Evolutionary conservation across 768 basidiomycete genomes (phyloP).

Genomic region (Serpula lacrymans): DNA sequence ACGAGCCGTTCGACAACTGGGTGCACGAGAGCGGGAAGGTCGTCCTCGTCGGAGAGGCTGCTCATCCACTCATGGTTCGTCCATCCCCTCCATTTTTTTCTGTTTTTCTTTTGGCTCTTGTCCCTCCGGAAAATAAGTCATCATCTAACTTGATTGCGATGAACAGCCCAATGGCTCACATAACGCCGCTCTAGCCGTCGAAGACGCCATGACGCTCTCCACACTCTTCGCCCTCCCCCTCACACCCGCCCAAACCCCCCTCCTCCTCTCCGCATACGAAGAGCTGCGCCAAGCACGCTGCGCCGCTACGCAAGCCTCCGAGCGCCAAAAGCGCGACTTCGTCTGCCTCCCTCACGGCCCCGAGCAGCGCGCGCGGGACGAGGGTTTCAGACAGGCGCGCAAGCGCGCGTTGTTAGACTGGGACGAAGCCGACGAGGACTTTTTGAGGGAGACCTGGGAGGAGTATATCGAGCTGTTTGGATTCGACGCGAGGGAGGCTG

Average conservation of each 20-base stretch:
- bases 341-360: conserved; percentile 41
- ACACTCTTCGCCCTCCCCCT: conserved; percentile 52
- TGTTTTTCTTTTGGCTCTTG: conserved; percentile 1
- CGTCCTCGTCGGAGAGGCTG: conserved; percentile 56
- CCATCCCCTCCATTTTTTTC: conserved; percentile 1
- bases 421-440: conserved; percentile 37
- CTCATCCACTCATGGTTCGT: conserved; percentile 51
- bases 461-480: conserved; percentile 45
- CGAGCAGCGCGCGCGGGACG: conserved; percentile 43
- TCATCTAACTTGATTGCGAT: not conserved
- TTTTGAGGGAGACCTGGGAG: conserved; percentile 44
- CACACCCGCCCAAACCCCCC: conserved; percentile 40
- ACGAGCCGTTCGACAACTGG: conserved; percentile 42
- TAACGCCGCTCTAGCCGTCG: conserved; percentile 44
- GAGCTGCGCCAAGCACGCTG: conserved; percentile 53
- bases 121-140: not conserved
- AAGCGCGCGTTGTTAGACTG: conserved; percentile 31
- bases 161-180: conserved; percentile 54
- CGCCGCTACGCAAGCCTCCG: conserved; percentile 36
- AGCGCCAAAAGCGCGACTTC: conserved; percentile 40
- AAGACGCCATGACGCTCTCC: conserved; percentile 60
- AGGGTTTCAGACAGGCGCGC: conserved; percentile 12
- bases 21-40: conserved; percentile 49
- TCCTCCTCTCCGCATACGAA: conserved; percentile 52
- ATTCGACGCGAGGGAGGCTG: conserved; percentile 49